phyloP scores from a whole-genome alignment of 1,284 basidiomycete species.

The Ceratorhiza oryzae-sativae region DNA sequence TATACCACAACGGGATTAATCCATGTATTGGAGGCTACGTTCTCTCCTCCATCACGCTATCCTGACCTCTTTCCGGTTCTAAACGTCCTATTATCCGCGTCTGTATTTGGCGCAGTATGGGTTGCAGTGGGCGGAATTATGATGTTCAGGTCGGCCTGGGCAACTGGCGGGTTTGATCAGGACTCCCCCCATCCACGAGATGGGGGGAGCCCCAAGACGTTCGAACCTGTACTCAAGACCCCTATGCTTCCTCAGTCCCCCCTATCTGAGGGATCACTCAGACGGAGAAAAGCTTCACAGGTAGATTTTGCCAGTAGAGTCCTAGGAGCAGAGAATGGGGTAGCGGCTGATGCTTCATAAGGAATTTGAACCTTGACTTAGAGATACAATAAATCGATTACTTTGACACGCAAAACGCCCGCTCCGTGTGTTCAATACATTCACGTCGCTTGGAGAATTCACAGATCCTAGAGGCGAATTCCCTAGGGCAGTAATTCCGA shows the following conservation, averaged over 20 bases:
- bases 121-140: conserved; percentile 42
- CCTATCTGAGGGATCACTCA: conserved; percentile 3
- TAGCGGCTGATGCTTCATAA: background rate
- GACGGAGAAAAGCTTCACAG: conserved; percentile 3
- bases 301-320: background rate
- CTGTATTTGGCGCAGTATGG: conserved; percentile 70
- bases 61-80: conserved; percentile 87
- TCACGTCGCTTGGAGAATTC: no score
- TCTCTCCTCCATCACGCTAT: conserved; percentile 72
- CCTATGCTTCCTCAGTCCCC: background rate
- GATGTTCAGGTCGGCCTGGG: conserved; percentile 45
- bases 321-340: background rate
- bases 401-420: background rate
- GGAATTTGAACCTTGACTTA: background rate
- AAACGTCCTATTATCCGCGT: conserved; percentile 83
- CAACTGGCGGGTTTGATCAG: conserved; percentile 30
- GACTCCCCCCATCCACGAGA: conserved; percentile 1
- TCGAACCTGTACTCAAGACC: conserved; percentile 3
- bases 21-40: conserved; percentile 69
- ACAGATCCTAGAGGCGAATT: no score
- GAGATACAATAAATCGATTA: no score
- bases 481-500: no score
- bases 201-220: background rate
- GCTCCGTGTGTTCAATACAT: background rate
- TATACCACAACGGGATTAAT: conserved; percentile 65